Evolutionary conservation across 176 grass and related monocot genomes (phyloP).

Genomic region (Phoenix roebelenii): DNA sequence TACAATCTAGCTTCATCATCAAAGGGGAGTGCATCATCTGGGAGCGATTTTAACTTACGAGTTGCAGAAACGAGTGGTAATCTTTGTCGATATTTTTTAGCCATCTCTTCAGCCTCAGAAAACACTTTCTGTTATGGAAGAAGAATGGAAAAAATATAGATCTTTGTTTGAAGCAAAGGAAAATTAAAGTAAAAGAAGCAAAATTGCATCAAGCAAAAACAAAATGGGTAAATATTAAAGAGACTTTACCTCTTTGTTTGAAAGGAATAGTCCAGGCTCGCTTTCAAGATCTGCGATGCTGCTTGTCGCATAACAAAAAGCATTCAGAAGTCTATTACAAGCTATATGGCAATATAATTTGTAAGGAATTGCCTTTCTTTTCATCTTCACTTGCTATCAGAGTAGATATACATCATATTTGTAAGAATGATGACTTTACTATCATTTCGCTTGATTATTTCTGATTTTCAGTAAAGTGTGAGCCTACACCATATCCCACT

Average conservation of each 20-base stretch:
- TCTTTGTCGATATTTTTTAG: constrained; percentile 42
- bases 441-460: constrained; percentile 28
- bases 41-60: constrained; percentile 16
- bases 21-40: constrained; percentile 34
- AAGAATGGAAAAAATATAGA: constrained; percentile 7
- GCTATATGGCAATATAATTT: no score
- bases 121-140: constrained; percentile 54
- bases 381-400: no score
- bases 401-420: no score
- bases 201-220: no score
- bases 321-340: not conserved
- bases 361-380: no score
- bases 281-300: constrained; percentile 90
- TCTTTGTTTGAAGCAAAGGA: not conserved
- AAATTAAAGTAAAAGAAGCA: constrained; percentile 9
- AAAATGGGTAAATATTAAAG: not conserved
- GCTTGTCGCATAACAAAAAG: constrained; percentile 18
- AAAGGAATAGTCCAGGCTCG: constrained; percentile 64
- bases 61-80: constrained; percentile 32
- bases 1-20: constrained; percentile 58
- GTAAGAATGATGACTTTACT: no score
- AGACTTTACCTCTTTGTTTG: constrained; percentile 51
- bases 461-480: not conserved
- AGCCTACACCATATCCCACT: no score
- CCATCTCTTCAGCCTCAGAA: constrained; percentile 69